These are phyloP conservation scores for Fusarium mangiferae DNA, from an alignment of 2,329 filamentous ascomycete species.

Conservation along the genomic window DNA sequence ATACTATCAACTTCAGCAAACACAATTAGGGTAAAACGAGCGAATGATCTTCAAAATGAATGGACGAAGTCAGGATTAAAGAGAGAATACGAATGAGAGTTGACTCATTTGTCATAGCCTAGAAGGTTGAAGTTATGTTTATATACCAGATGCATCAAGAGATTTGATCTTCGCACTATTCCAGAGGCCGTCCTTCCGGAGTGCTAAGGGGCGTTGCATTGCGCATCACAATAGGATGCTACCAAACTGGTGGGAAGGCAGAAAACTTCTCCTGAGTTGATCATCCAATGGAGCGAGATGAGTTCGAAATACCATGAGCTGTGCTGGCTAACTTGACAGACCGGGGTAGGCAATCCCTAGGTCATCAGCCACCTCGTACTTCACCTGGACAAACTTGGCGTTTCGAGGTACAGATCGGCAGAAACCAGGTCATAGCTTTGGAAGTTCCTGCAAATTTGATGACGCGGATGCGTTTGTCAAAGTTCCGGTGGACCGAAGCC, in stretches of 20 bases:
- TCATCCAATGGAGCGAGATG: conserved; percentile 29
- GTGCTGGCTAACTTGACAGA: neutral
- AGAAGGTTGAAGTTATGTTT: conserved; percentile 2
- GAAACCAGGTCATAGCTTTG: neutral
- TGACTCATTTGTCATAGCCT: conserved; percentile 25
- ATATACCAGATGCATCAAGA: neutral
- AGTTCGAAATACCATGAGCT: conserved; percentile 5
- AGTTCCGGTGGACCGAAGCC: neutral
- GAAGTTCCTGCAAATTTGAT: neutral
- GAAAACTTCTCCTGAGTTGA: neutral
- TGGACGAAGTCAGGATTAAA: neutral
- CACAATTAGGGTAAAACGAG: conserved; percentile 4
- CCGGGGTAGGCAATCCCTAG: neutral
- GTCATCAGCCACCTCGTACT: neutral
- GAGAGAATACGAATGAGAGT: conserved; percentile 26
- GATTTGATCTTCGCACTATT: neutral
- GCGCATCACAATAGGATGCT: neutral
- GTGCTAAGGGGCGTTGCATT: neutral
- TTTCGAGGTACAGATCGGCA: neutral
- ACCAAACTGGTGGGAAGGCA: neutral
- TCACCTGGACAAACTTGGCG: neutral
- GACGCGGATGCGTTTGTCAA: neutral
- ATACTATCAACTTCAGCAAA: conserved; percentile 5
- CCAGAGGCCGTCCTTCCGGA: neutral
- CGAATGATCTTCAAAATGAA: neutral